Conservation (phyloP, 495 filamentous ascomycete species). For the Penicillium bialowiezense region DNA sequence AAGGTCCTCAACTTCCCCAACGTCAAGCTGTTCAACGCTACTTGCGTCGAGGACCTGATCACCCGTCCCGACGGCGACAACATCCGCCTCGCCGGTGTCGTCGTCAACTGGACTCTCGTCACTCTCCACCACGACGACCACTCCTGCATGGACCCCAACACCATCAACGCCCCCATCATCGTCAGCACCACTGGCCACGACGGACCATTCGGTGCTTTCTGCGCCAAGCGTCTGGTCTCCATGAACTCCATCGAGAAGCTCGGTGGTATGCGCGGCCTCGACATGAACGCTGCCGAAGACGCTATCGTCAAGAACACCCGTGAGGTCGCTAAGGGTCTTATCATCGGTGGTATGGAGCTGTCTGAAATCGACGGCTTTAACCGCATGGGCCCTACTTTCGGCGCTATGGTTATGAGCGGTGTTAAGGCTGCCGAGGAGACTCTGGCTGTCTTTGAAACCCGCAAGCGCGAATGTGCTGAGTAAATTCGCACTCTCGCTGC, state of each 20-base stretch:
- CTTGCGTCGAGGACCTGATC: conserved; percentile 85
- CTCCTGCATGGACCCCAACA: conserved; percentile 94
- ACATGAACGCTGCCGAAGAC: conserved; percentile 87
- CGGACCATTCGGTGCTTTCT: conserved; percentile 87
- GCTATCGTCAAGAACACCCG: conserved; percentile 87
- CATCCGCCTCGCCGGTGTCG: conserved; percentile 78
- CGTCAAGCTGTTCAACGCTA: conserved; percentile 94
- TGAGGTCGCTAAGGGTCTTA: conserved; percentile 80
- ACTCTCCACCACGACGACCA: conserved; percentile 89
- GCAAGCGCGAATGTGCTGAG: conserved; percentile 62
- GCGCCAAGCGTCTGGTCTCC: conserved; percentile 75
- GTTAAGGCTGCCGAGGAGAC: conserved; percentile 89
- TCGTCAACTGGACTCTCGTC: conserved; percentile 92
- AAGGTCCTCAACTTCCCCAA: conserved; percentile 81
- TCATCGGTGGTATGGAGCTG: conserved; percentile 92
- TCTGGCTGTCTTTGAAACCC: conserved; percentile 69
- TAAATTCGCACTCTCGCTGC: conserved; percentile 11
- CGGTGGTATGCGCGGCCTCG: conserved; percentile 85
- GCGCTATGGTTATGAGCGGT: conserved; percentile 79
- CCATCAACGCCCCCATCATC: conserved; percentile 83
- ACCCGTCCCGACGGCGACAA: conserved; percentile 55
- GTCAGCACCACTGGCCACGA: conserved; percentile 90
- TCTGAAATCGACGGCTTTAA: conserved; percentile 87
- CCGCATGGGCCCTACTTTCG: conserved; percentile 78
- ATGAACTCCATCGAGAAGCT: conserved; percentile 80